Evolutionary conservation across 2,329 filamentous ascomycete genomes (phyloP).

Genomic region (Epichloe elymi): DNA sequence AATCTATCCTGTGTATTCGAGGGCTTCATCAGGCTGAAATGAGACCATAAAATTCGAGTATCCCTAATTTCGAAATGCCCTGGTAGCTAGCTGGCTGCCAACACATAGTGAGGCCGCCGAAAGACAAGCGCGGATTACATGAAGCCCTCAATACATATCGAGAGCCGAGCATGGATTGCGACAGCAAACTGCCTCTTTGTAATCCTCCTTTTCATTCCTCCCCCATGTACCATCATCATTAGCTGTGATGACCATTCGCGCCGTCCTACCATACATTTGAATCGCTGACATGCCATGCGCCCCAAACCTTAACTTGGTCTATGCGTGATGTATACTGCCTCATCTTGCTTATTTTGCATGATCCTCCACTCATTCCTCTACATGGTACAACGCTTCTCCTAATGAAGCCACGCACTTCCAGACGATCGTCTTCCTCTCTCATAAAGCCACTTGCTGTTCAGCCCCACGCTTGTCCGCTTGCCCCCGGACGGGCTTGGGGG

Average conservation of each 20-base stretch:
- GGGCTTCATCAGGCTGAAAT: no score
- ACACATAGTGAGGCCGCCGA: no score
- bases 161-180: no score
- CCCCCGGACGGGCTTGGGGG: conserved; percentile 52
- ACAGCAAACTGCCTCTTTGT: not conserved
- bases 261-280: conserved; percentile 1
- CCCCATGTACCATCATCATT: not conserved
- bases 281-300: not conserved
- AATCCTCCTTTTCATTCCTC: not conserved
- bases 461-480: conserved; percentile 58
- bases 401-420: conserved; percentile 27
- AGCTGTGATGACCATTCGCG: not conserved
- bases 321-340: not conserved
- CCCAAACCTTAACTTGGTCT: not conserved
- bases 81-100: no score
- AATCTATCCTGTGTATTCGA: no score
- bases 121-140: no score
- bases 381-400: not conserved
- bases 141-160: no score
- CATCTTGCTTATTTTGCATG: not conserved
- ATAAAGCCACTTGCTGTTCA: conserved; percentile 94
- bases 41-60: no score
- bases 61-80: no score
- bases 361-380: not conserved
- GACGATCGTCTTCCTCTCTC: conserved; percentile 58